A percentile compares a stretch with the other conserved stretches of the same genome.
phyloP scores from a whole-genome alignment of 2,329 filamentous ascomycete species.

The Echinosphaeria canescens region DNA sequence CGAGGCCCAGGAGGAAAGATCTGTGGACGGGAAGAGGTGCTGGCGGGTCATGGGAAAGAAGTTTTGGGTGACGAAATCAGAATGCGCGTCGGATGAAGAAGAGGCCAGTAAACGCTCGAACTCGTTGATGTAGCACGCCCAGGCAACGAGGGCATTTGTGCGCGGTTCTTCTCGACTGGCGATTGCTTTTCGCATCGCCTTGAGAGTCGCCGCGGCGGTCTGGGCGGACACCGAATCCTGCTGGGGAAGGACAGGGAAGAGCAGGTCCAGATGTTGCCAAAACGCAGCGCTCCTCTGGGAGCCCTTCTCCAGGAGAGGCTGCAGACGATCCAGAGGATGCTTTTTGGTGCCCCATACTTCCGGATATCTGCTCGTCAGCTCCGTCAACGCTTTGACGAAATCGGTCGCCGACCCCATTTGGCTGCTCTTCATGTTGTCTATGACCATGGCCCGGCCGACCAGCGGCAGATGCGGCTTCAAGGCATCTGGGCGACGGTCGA shows the following conservation, averaged over 20 bases:
- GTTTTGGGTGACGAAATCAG: constrained; percentile 21
- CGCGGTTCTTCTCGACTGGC: constrained; percentile 53
- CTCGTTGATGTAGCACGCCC: constrained; percentile 52
- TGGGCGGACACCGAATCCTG: constrained; percentile 19
- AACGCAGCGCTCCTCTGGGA: constrained; percentile 60
- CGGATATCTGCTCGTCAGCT: constrained; percentile 41
- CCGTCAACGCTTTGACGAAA: constrained; percentile 42
- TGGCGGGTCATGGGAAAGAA: constrained; percentile 31
- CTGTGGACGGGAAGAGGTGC: constrained; percentile 23
- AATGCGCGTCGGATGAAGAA: constrained; percentile 18
- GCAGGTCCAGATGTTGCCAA: constrained; percentile 45
- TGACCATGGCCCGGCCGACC: constrained; percentile 39
- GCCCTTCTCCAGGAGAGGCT: constrained; percentile 58
- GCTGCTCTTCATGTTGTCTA: constrained; percentile 47
- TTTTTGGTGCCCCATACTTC: constrained; percentile 56
- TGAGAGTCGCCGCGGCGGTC: constrained; percentile 37
- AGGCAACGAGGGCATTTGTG: constrained; percentile 44
- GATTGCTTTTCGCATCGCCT: constrained; percentile 49
- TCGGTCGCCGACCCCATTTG: constrained; percentile 58
- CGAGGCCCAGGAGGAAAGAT: constrained; percentile 14
- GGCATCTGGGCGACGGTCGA: constrained; percentile 21
- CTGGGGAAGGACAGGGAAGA: constrained; percentile 38
- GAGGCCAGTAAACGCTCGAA: constrained; percentile 27
- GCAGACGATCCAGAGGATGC: constrained; percentile 32
- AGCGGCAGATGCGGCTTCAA: constrained; percentile 24